Conservation (phyloP, 1,139 yeast genomes). For the Candida sp. region DNA sequence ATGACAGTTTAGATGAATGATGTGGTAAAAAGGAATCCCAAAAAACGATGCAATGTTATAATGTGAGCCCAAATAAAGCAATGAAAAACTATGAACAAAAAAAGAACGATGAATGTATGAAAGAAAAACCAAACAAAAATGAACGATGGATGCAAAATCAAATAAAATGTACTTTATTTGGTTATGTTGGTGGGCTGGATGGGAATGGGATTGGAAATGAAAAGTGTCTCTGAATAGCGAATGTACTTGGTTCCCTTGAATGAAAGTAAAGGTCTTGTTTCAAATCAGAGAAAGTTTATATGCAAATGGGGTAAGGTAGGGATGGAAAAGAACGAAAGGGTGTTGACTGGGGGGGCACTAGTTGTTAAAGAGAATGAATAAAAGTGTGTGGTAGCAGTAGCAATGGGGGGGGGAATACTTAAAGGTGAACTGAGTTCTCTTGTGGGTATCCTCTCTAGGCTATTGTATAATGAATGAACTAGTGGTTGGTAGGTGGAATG, state of each 20-base stretch:
- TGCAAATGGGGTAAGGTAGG: background rate
- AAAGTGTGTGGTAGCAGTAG: background rate
- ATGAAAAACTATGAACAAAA: background rate
- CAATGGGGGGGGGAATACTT: too few relatives aligned
- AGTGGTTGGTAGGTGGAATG: background rate
- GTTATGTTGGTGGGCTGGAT: background rate
- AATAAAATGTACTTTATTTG: too few relatives aligned
- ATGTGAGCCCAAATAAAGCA: background rate
- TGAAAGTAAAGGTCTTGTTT: background rate
- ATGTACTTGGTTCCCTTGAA: background rate
- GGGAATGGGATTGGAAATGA: background rate
- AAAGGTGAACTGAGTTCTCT: too few relatives aligned
- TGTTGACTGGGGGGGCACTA: background rate
- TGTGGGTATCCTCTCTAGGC: too few relatives aligned
- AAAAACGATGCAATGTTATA: background rate
- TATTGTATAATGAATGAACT: background rate
- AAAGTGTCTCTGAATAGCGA: background rate
- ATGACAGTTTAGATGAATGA: background rate
- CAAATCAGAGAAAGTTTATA: background rate
- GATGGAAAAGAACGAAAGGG: background rate
- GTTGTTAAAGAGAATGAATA: background rate
- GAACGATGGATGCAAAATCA: background rate
- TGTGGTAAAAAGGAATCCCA: background rate
- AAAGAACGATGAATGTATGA: background rate
- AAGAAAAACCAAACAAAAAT: background rate